Evolutionary conservation across 2,329 filamentous ascomycete genomes (phyloP), one percentile per base, ranked within the genome.

Genomic region (Xenoacremonium recifei): DNA sequence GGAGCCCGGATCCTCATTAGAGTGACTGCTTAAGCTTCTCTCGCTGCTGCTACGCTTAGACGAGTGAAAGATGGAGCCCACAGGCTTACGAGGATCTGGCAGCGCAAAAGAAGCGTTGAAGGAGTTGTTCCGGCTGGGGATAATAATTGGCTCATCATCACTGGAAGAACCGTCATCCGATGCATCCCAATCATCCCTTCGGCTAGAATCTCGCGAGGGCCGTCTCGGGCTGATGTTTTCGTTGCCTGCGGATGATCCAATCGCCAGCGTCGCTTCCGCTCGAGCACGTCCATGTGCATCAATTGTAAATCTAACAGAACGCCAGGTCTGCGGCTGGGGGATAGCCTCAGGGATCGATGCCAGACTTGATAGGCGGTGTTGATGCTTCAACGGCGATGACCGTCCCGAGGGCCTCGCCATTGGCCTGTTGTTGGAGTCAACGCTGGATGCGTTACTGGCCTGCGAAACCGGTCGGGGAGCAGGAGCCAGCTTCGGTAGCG

Each of bases 61-160:
- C 5, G 63, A 65, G 48, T 74, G 70, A 21, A 75, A 72, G 17
- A 75, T 70, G 32, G 72, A 70, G 2, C 69, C 69, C 3, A 72
- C 68, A 4, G 76, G 72, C 47, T 71, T 74, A 21, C 68, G 62
- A 1, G 77, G 75, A 40, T 79, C 75, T 0, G 77, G 77, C 6
- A 80, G 61, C 2, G 72, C 75, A 58, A 82, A 84, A 1, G 80
- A 83, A 13, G 66, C 57, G 35, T 60, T 61, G 41, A 83, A 84
- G 1, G 66, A 69, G 4, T 69, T 69, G 46, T 72, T 78, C 32
- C 79, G 71, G 57, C 79, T 83, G 21, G 80, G 80, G 29, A 85
- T 79, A 37, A 84, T 72, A 46, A 84, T 84, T 11, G 78, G 79
- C 42, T 84, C 81, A 40, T 84, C 80, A 47, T 85, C 81, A 4